Conservation (phyloP, 1,284 basidiomycete species). For the Bjerkandera adusta region DNA sequence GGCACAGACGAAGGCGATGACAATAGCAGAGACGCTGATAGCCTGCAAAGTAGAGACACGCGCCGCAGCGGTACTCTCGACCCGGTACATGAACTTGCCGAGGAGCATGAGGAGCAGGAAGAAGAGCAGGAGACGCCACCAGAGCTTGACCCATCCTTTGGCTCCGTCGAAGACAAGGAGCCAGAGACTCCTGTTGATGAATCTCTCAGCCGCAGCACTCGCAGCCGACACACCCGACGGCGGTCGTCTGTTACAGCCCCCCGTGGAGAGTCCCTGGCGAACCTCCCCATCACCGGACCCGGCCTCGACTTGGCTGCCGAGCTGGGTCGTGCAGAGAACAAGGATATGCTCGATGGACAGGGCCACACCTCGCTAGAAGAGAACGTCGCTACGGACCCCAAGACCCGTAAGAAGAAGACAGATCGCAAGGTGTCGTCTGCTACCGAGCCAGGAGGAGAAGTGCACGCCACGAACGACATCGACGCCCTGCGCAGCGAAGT, state of each 20-base stretch:
- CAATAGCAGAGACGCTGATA: constrained; percentile 41
- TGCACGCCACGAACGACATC: constrained; percentile 43
- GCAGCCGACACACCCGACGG: constrained; percentile 50
- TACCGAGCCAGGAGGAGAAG: constrained; percentile 40
- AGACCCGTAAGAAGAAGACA: constrained; percentile 49
- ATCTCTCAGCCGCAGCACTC: constrained; percentile 36
- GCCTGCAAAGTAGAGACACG: constrained; percentile 49
- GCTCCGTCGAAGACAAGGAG: constrained; percentile 27
- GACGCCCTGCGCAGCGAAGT: constrained; percentile 77
- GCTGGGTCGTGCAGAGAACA: constrained; percentile 84
- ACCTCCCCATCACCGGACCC: constrained; percentile 80
- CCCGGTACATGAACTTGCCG: constrained; percentile 29
- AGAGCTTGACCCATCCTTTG: constrained; percentile 36
- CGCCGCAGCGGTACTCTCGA: constrained; percentile 47
- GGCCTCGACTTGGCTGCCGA: constrained; percentile 89
- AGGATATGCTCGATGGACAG: constrained; percentile 65
- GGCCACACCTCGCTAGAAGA: constrained; percentile 49
- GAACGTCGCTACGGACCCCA: constrained; percentile 41
- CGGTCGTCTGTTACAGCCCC: constrained; percentile 47
- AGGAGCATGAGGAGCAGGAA: constrained; percentile 46
- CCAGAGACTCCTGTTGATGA: constrained; percentile 26
- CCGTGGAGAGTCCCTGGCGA: constrained; percentile 74
- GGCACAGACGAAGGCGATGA: constrained; percentile 49
- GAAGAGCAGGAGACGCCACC: constrained; percentile 47
- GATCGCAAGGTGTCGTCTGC: constrained; percentile 35